Evolutionary conservation across 2,329 filamentous ascomycete genomes (phyloP).

Genomic region (Colletotrichum sp.): DNA sequence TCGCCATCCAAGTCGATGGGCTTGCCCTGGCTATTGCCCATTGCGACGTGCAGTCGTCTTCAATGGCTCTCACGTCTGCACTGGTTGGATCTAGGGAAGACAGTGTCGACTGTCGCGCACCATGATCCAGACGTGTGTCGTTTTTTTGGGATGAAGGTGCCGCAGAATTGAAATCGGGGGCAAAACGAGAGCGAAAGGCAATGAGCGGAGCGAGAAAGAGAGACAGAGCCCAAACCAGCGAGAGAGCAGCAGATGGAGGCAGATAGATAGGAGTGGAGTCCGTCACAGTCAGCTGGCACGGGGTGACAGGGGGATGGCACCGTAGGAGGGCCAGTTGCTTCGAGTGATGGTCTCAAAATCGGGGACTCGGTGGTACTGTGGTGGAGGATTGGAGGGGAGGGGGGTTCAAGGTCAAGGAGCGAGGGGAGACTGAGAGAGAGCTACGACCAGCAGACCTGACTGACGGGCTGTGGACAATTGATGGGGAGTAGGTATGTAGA

Average conservation of each 20-base stretch:
- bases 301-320: constrained; percentile 15
- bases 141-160: constrained; percentile 4
- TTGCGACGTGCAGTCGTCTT: constrained; percentile 42
- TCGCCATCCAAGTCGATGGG: constrained; percentile 91
- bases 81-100: constrained; percentile 16
- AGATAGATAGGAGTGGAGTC: constrained; percentile 22
- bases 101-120: constrained; percentile 10
- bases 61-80: constrained; percentile 21
- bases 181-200: constrained; percentile 8
- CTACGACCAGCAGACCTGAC: neutral
- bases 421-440: neutral
- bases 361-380: constrained; percentile 7
- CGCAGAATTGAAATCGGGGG: neutral
- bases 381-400: neutral
- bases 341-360: constrained; percentile 16
- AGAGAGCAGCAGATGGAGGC: constrained; percentile 12
- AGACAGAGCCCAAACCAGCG: constrained; percentile 1
- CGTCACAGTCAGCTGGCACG: constrained; percentile 21
- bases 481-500: neutral
- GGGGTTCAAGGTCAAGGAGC: neutral
- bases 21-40: constrained; percentile 97
- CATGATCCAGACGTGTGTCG: constrained; percentile 15
- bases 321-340: constrained; percentile 10
- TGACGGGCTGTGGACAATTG: neutral
- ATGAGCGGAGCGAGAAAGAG: constrained; percentile 15